A percentile compares a stretch with the other conserved stretches of the same genome.
phyloP scores from a whole-genome alignment of 1,284 basidiomycete genomes.

The Heterobasidion irregulare region DNA sequence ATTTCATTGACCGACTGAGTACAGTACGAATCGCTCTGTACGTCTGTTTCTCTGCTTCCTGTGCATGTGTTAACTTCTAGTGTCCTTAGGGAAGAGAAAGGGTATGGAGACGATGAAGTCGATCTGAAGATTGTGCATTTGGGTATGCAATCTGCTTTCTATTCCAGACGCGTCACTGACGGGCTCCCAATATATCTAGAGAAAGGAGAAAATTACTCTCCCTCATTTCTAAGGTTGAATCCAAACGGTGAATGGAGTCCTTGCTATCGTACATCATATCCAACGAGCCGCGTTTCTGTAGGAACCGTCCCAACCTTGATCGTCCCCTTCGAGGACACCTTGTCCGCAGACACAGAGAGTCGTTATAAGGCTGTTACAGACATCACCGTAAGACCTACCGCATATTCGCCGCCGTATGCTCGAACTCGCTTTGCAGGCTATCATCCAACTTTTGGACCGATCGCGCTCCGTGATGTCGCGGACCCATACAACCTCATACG shows the following conservation, averaged over 20 bases:
- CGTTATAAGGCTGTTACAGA: conserved; percentile 78
- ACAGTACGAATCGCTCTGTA: conserved; percentile 11
- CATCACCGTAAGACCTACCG: conserved; percentile 44
- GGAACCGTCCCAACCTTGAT: conserved; percentile 82
- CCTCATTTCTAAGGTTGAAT: conserved; percentile 69
- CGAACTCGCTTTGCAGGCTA: conserved; percentile 35
- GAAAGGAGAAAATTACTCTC: conserved; percentile 61
- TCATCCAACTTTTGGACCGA: conserved; percentile 78
- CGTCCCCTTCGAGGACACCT: conserved; percentile 71
- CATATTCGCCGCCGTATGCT: background rate
- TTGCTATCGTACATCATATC: background rate
- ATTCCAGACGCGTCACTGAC: background rate
- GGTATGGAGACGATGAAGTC: conserved; percentile 62
- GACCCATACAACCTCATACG: conserved; percentile 57
- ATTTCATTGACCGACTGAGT: conserved; percentile 1
- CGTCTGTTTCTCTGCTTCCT: background rate
- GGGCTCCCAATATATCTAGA: conserved; percentile 23
- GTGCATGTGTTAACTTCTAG: background rate
- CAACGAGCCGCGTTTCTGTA: conserved; percentile 16
- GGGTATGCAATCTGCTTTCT: conserved; percentile 26
- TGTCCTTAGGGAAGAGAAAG: conserved; percentile 54
- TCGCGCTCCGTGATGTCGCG: conserved; percentile 61
- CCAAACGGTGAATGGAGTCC: conserved; percentile 44
- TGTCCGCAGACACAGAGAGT: conserved; percentile 64
- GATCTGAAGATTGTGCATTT: conserved; percentile 57